Conservation (phyloP, 1,139 yeast species). For the Saccharomycopsis hybrid region DNA sequence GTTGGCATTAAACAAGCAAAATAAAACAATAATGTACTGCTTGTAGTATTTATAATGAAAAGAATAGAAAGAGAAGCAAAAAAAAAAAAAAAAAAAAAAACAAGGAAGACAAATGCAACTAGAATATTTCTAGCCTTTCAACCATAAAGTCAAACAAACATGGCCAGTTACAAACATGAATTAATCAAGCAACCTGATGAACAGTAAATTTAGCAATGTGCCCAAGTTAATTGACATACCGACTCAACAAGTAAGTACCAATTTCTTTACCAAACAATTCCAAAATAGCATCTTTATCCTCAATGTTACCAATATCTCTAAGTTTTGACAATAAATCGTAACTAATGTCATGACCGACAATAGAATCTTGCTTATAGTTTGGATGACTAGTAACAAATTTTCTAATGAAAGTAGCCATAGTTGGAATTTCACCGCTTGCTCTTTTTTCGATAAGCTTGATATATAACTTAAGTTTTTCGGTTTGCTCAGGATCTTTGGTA, state of each 20-base stretch:
- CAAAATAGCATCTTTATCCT: slow-evolving; percentile 25
- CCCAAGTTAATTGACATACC: no score
- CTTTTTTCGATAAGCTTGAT: slow-evolving; percentile 66
- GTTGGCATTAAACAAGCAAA: no score
- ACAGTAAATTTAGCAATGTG: no score
- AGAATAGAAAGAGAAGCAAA: no score
- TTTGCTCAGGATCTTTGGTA: slow-evolving; percentile 30
- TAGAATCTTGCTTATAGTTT: slow-evolving; percentile 69
- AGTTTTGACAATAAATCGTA: slow-evolving; percentile 58
- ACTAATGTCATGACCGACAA: slow-evolving; percentile 56
- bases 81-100: no score
- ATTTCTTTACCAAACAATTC: slow-evolving; percentile 33
- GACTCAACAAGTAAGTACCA: slow-evolving; percentile 20
- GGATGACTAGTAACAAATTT: slow-evolving; percentile 52
- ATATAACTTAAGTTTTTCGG: slow-evolving; percentile 43
- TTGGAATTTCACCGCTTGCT: slow-evolving; percentile 72
- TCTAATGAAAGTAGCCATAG: slow-evolving; percentile 77
- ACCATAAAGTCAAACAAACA: no score
- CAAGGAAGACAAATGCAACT: no score
- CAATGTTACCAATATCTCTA: slow-evolving; percentile 32
- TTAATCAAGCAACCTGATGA: no score
- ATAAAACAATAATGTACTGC: no score
- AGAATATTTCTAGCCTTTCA: no score
- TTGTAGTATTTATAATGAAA: no score
- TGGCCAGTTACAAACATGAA: no score